Base-by-base conservation (phyloP, 164 flowering plant genomes). In the Vitis labrusca region DNA sequence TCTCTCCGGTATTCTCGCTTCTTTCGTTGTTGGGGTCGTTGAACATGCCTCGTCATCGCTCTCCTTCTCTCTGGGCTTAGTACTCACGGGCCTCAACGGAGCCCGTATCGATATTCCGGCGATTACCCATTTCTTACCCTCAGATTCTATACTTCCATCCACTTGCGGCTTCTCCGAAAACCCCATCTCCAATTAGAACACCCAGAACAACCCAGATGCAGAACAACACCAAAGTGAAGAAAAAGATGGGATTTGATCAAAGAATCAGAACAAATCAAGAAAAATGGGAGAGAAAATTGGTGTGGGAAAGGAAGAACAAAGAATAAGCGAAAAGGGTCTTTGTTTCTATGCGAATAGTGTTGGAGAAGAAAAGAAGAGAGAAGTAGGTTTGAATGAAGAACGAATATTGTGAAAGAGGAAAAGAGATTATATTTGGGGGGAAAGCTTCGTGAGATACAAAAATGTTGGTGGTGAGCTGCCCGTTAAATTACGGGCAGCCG, bases 1-100 rank as follows among this genome's bases (percentile, higher is more conserved):
- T 29, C 17, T 85, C 73, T 81, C 82, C 12, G 89, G 87, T 70
- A 89, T 86, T 57, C 86, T 88, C 8, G 89, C 69, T 63, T 86
- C 96, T 59, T 78, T 78, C 1, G 79, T 76, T 1, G 89, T 91
- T 1, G 96, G 94, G 1, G 96, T 88, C 1, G 86, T 88, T 1
- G 82, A 76, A 61, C 74, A 9, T 17, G 62, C 71, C 11, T 77
- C 82, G 1, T 74, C 81, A 0, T 79, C 77, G 12, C 16, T 56
- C 2, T 70, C 79, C 52, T 64, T 74, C 8, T 69, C 80, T 19
- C 65, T 70, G 5, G 75, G 70, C 64, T 76, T 84, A 10, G 81
- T 85, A 54, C 65, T 73, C 54, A 85, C 69, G 16, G 80, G 81
- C 77, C 74, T 84, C 74, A 85, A 27, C 3, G 78, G 73, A 59